Evolutionary conservation across 768 basidiomycete genomes (phyloP).

Genomic region (Mycena vitilis): DNA sequence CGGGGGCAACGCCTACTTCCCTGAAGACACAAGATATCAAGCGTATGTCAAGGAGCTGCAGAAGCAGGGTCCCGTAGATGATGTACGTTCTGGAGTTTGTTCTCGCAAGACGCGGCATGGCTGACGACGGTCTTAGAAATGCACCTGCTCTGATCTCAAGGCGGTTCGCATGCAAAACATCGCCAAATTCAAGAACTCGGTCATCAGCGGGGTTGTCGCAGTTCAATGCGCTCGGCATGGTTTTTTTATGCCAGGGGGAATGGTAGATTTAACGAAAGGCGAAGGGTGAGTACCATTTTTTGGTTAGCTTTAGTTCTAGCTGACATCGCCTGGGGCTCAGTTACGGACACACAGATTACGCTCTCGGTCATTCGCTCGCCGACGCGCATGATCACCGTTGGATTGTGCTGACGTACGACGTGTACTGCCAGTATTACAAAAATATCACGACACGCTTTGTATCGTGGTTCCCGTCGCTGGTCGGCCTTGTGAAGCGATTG

Average conservation of each 20-base stretch:
- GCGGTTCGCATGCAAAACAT: slow-evolving; percentile 44
- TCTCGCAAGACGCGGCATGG: too few species aligned
- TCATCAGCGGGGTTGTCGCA: slow-evolving; percentile 42
- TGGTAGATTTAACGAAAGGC: slow-evolving; percentile 43
- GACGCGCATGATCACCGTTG: slow-evolving; percentile 30
- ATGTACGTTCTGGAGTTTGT: background rate
- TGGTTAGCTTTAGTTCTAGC: too few species aligned
- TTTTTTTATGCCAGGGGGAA: slow-evolving; percentile 37
- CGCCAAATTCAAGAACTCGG: slow-evolving; percentile 43
- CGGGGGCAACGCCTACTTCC: slow-evolving; percentile 1
- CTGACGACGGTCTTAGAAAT: background rate
- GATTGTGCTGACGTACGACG: slow-evolving; percentile 45
- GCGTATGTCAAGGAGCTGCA: background rate
- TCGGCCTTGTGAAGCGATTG: slow-evolving; percentile 31
- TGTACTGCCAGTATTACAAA: slow-evolving; percentile 42
- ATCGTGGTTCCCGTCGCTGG: slow-evolving; percentile 34
- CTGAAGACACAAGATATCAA: background rate
- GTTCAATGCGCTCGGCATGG: slow-evolving; percentile 45
- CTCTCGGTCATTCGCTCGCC: slow-evolving; percentile 34
- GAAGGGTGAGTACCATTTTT: slow-evolving; percentile 38
- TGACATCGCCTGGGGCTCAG: slow-evolving; percentile 24
- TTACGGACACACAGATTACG: slow-evolving; percentile 41
- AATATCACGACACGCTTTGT: slow-evolving; percentile 38
- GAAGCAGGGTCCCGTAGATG: background rate
- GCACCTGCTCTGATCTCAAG: slow-evolving; percentile 41